phyloP scores from a whole-genome alignment of 2,329 filamentous ascomycete species.

The Hypoxylon sp. region DNA sequence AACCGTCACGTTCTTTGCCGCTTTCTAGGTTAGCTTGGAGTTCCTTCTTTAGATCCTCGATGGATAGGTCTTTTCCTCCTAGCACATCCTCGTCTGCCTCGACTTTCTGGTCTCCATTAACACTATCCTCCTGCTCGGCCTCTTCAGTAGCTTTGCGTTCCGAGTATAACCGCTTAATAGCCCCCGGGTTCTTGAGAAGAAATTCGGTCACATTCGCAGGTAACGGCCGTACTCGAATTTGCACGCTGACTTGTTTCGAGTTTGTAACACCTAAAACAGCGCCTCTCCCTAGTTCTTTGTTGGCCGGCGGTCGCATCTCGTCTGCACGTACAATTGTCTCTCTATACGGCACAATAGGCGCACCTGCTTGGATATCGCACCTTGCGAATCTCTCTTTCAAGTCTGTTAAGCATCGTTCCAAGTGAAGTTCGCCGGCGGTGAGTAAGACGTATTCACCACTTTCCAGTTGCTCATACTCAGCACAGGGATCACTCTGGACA shows the following conservation, averaged over 20 bases:
- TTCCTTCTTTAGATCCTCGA: constrained; percentile 82
- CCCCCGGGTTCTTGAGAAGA: constrained; percentile 81
- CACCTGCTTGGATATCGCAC: constrained; percentile 94
- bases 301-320: constrained; percentile 91
- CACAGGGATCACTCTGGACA: constrained; percentile 95
- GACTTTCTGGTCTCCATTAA: constrained; percentile 56
- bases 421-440: constrained; percentile 93
- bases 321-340: constrained; percentile 90
- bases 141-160: constrained; percentile 72
- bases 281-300: constrained; percentile 88
- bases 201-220: constrained; percentile 87
- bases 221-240: constrained; percentile 82
- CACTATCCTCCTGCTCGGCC: constrained; percentile 49
- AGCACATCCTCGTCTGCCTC: constrained; percentile 70
- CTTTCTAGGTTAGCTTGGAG: constrained; percentile 78
- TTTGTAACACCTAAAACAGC: constrained; percentile 81
- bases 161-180: constrained; percentile 84
- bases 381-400: constrained; percentile 91
- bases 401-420: constrained; percentile 95
- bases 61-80: constrained; percentile 74
- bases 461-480: constrained; percentile 92
- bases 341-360: constrained; percentile 94
- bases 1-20: constrained; percentile 80
- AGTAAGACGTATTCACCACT: constrained; percentile 96
- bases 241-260: constrained; percentile 87